These are phyloP conservation scores for Backusella circina DNA, from an alignment of 192 early-diverging fungal genomes.

Conservation along the genomic window DNA sequence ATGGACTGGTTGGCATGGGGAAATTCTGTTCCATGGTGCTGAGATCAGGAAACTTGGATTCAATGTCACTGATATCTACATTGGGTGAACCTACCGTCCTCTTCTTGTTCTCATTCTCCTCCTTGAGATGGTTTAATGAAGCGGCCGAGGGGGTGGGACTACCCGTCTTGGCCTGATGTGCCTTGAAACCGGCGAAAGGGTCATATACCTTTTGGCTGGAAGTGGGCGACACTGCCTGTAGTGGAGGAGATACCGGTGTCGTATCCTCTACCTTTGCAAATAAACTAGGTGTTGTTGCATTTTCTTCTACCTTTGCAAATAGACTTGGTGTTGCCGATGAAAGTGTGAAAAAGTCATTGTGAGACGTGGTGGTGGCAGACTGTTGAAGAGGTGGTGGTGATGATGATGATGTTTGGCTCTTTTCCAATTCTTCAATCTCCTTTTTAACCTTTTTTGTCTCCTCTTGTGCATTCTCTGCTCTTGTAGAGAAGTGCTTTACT, in stretches of 20 bases:
- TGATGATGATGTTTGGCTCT: background rate
- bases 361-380: background rate
- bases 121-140: conserved; percentile 15
- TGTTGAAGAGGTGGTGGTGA: background rate
- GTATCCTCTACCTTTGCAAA: conserved; percentile 8
- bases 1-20: conserved; percentile 6
- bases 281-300: background rate
- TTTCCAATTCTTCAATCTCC: conserved; percentile 3
- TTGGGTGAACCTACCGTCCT: background rate
- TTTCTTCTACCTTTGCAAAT: no score
- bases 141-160: background rate
- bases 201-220: conserved; percentile 2
- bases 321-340: background rate
- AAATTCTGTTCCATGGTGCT: conserved; percentile 33
- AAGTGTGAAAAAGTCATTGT: background rate
- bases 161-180: background rate
- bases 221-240: background rate
- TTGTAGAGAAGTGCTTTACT: background rate
- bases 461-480: conserved; percentile 6
- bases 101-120: conserved; percentile 14
- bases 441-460: conserved; percentile 3
- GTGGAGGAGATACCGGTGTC: background rate
- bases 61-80: conserved; percentile 34
- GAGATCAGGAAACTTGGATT: conserved; percentile 36
- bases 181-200: conserved; percentile 22